Base-by-base conservation (phyloP, 2,329 filamentous ascomycete species). In the Byssothecium circinans region DNA sequence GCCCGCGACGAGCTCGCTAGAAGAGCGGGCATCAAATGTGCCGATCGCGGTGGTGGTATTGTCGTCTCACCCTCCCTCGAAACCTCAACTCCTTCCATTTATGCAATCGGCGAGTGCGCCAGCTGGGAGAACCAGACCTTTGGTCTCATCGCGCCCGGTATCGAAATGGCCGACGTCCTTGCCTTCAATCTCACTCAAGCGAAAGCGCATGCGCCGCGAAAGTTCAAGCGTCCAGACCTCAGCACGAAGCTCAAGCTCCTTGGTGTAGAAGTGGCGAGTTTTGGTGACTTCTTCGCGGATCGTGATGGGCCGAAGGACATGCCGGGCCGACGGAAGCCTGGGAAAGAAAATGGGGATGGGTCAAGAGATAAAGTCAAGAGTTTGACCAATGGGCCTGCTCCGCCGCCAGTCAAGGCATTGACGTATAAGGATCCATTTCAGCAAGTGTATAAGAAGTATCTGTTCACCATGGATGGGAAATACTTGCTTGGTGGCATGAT, bases 401-500 rank as follows among this genome's bases (percentile, higher is more conserved):
- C 80, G 1, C 76, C 80, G 3, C 78, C 81, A 0, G 89, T 95
- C 59, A 95, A 95, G 72, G 85, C 90, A 0, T 75, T 96, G 34
- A 92, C 87, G 0, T 96, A 95, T 74, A 90, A 87, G 53, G 91
- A 96, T 62, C 91, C 91, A 0, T 96, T 96, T 65, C 81, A 85
- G 46, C 85, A 89, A 39, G 83, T 96, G 1, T 96, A 96, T 75
- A 96, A 96, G 71, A 96, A 96, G 66, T 96, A 94, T 69, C 75
- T 96, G 10, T 96, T 96, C 64, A 95, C 91, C 0, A 76, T 85
- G 64, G 91, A 96, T 64, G 91, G 91, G 20, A 95, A 95, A 68
- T 92, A 92, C 61, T 76, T 96, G 1, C 81, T 96, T 0, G 91
- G 91, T n/a, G 91, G 91, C 3, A 96, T 96, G 89, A 95, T 96